Percentiles rank a stretch among this genome's conserved stretches.
Conservation (phyloP, 176 grass and related monocot species). For the Triticum aestivum region IWGSC_CS_RefSeq_v2.1 NC_057812.1:182005998-182006497, state of each 20-base stretch:
- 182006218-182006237: not conserved
- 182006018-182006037: not conserved
- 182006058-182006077: not conserved
- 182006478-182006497: not conserved
- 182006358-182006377: not conserved
- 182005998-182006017: slow-evolving; percentile 4
- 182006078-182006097: not conserved
- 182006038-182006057: not conserved
- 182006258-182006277: not conserved
- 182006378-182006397: not conserved
- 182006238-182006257: not conserved
- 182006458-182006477: not conserved
- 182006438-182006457: not conserved
- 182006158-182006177: not conserved
- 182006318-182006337: slow-evolving; percentile 11
- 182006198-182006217: not conserved
- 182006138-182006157: not conserved
- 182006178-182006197: not conserved
- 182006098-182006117: not conserved
- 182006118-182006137: not conserved
- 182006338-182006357: not conserved
- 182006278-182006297: not conserved
- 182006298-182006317: not conserved
- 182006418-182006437: not conserved
- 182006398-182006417: not conserved